phyloP scores from a whole-genome alignment of 2,329 filamentous ascomycete genomes.

The Aspergillus eucalypticola region DNA sequence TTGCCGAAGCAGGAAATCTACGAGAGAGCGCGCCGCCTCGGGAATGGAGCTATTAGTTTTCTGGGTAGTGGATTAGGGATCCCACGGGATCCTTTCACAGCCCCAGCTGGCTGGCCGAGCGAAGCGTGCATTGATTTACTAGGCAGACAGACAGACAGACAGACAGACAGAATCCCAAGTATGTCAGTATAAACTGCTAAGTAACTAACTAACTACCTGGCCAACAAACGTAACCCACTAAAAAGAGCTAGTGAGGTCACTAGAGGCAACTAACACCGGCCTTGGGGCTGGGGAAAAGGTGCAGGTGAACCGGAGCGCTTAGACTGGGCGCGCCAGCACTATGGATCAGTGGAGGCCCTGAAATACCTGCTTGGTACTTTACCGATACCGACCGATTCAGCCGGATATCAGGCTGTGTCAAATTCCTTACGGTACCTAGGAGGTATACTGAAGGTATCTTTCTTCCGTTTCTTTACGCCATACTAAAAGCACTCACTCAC shows the following conservation, averaged over 20 bases:
- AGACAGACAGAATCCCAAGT: background rate
- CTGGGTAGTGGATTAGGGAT: background rate
- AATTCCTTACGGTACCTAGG: background rate
- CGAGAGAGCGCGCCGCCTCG: background rate
- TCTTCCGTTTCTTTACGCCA: background rate
- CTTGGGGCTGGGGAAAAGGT: conserved; percentile 20
- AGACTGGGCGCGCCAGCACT: conserved; percentile 21
- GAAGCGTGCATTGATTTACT: background rate
- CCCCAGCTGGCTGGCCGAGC: background rate
- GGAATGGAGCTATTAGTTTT: background rate
- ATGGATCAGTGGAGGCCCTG: conserved; percentile 21
- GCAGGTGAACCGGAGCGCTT: conserved; percentile 18
- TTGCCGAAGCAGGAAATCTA: background rate
- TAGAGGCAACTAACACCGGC: conserved; percentile 19
- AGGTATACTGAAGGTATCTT: background rate
- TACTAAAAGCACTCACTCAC: background rate
- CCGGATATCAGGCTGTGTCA: background rate
- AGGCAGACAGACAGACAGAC: background rate
- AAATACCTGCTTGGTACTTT: conserved; percentile 1
- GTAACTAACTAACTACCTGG: conserved; percentile 1
- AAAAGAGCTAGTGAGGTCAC: conserved; percentile 15
- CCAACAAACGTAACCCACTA: conserved; percentile 5
- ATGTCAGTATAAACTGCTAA: background rate
- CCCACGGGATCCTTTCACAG: conserved; percentile 1
- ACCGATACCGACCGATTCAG: background rate